These are phyloP conservation scores for Pelargonium australe DNA, from an alignment of 441 rosid species.

Conservation along the genomic window DNA sequence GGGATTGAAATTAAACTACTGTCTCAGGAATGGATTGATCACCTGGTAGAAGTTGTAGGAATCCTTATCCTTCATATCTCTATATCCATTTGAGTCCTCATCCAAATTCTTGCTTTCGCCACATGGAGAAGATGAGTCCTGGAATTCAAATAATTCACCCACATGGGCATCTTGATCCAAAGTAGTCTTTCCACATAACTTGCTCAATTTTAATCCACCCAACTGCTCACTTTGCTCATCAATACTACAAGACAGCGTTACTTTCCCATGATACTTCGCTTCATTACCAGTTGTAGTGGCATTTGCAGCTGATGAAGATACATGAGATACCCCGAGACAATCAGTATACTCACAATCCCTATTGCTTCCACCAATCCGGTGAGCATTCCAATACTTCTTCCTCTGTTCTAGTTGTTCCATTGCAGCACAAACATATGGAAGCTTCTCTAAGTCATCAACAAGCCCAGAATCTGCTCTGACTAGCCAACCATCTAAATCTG, in stretches of 20 bases:
- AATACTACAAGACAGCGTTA: conserved; percentile 22
- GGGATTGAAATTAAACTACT: neutral
- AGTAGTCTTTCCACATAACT: conserved; percentile 30
- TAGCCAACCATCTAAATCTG: conserved; percentile 86
- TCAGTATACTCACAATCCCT: conserved; percentile 24
- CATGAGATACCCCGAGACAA: conserved; percentile 24
- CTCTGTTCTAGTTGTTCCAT: conserved; percentile 74
- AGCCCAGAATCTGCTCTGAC: conserved; percentile 82
- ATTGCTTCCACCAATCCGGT: conserved; percentile 25
- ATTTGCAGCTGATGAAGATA: conserved; percentile 22
- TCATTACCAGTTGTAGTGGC: conserved; percentile 28
- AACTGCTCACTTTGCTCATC: conserved; percentile 27
- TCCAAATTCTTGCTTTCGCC: conserved; percentile 36
- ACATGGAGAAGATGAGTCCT: conserved; percentile 37
- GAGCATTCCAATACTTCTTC: conserved; percentile 74
- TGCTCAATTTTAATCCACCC: conserved; percentile 23
- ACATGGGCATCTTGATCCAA: conserved; percentile 33
- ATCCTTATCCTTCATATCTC: conserved; percentile 47
- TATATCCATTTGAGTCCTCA: conserved; percentile 28
- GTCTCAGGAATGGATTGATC: conserved; percentile 17
- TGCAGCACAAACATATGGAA: conserved; percentile 86
- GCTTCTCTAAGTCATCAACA: conserved; percentile 83
- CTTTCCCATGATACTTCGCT: conserved; percentile 19
- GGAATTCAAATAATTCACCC: conserved; percentile 32
- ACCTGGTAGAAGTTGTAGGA: conserved; percentile 90